Evolutionary conservation across 2,329 filamentous ascomycete species (phyloP).

Genomic region (Chaetomiaceae sp.): DNA sequence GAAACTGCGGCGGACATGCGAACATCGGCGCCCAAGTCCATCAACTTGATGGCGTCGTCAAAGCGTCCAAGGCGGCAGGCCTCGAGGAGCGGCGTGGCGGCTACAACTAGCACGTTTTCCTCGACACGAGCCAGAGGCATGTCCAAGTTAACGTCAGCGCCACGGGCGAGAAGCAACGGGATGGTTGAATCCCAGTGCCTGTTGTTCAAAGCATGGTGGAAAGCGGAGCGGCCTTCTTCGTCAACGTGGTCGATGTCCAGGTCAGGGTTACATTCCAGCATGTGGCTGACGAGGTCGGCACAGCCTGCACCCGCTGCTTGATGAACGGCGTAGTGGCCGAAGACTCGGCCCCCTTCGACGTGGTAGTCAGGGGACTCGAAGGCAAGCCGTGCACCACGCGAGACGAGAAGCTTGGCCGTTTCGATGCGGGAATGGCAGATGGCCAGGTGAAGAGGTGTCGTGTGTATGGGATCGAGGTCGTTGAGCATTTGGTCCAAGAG

Average conservation of each 20-base stretch:
- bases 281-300: constrained; percentile 11
- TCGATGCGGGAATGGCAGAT: constrained; percentile 20
- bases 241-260: constrained; percentile 15
- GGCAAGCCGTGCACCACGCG: constrained; percentile 17
- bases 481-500: not conserved
- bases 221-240: constrained; percentile 14
- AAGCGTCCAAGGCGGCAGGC: constrained; percentile 16
- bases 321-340: constrained; percentile 17
- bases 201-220: constrained; percentile 22
- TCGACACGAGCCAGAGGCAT: not conserved
- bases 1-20: too few species aligned
- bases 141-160: constrained; percentile 19
- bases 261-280: constrained; percentile 14
- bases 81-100: constrained; percentile 15
- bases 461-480: not conserved
- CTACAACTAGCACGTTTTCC: not conserved
- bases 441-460: constrained; percentile 22
- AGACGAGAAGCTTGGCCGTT: constrained; percentile 20
- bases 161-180: constrained; percentile 14
- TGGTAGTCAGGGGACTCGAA: too few species aligned
- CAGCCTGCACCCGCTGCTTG: constrained; percentile 20
- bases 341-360: too few species aligned
- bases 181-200: constrained; percentile 19
- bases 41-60: constrained; percentile 13
- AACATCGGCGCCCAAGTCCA: constrained; percentile 17